Evolutionary conservation across 2,329 filamentous ascomycete genomes (phyloP).

Genomic region (Venturia asperata): DNA sequence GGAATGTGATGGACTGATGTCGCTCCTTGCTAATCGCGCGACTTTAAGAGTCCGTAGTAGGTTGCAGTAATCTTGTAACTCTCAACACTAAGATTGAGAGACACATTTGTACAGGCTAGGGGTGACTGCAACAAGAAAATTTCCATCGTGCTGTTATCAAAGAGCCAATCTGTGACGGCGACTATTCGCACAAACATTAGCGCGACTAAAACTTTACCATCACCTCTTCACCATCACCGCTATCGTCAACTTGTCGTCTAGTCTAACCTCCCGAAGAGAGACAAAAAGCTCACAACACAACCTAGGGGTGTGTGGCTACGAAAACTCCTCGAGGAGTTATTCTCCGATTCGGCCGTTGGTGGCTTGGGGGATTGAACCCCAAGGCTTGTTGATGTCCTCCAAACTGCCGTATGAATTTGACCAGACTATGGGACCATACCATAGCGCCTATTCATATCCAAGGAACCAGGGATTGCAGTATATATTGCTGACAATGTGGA

Average conservation of each 20-base stretch:
- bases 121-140: too few species aligned
- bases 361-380: background rate
- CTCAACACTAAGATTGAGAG: too few species aligned
- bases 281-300: constrained; percentile 1
- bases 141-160: too few species aligned
- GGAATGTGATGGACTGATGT: background rate
- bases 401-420: background rate
- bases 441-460: background rate
- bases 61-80: too few species aligned
- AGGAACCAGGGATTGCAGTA: background rate
- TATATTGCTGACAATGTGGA: background rate
- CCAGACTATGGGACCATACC: constrained; percentile 9
- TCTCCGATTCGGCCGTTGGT: background rate
- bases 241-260: background rate
- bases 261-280: background rate
- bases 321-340: background rate
- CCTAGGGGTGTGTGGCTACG: background rate
- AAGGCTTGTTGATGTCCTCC: background rate
- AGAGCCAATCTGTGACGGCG: too few species aligned
- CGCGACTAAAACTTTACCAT: background rate
- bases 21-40: too few species aligned
- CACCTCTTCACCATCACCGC: background rate
- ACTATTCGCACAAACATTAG: background rate
- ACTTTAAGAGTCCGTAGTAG: too few species aligned
- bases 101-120: too few species aligned